Conservation (phyloP, 2,329 filamentous ascomycete species). For the Pseudogymnoascus sp. region DNA sequence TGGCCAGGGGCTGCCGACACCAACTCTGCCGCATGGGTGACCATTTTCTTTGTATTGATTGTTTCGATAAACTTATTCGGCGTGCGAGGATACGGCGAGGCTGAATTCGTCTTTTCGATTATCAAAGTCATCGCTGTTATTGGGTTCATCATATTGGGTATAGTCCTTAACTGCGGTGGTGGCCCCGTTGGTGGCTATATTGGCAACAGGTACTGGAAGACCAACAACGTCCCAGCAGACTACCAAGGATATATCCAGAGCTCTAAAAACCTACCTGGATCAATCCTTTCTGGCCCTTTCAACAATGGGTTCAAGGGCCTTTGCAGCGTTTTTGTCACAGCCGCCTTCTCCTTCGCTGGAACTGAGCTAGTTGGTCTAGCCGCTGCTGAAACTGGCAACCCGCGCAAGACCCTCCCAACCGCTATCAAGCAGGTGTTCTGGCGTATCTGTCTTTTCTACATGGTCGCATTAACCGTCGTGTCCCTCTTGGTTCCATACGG, state of each 20-base stretch:
- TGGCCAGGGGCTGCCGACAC: slow-evolving; percentile 54
- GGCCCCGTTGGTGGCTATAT: neutral
- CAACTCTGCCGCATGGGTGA: slow-evolving; percentile 60
- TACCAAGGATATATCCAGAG: slow-evolving; percentile 40
- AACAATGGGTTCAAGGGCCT: slow-evolving; percentile 42
- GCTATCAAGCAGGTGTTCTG: slow-evolving; percentile 48
- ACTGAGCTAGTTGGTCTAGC: slow-evolving; percentile 45
- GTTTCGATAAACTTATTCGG: slow-evolving; percentile 79
- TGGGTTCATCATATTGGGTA: slow-evolving; percentile 64
- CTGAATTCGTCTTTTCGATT: slow-evolving; percentile 79
- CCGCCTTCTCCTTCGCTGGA: slow-evolving; percentile 47
- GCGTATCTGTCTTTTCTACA: slow-evolving; percentile 45
- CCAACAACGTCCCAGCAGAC: slow-evolving; percentile 34
- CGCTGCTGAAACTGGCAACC: slow-evolving; percentile 42
- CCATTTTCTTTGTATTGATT: slow-evolving; percentile 69
- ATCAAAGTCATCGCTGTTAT: slow-evolving; percentile 75
- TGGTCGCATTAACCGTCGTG: slow-evolving; percentile 42
- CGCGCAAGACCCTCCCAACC: slow-evolving; percentile 38
- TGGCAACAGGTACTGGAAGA: neutral
- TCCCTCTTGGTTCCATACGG: slow-evolving; percentile 39
- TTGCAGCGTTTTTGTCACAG: slow-evolving; percentile 55
- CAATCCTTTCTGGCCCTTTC: slow-evolving; percentile 34
- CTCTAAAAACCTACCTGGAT: too few relatives aligned
- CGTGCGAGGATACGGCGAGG: slow-evolving; percentile 81
- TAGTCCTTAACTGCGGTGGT: slow-evolving; percentile 48